Evolutionary conservation across 2,329 filamentous ascomycete species (phyloP).

Genomic region (Knufia petricola): DNA sequence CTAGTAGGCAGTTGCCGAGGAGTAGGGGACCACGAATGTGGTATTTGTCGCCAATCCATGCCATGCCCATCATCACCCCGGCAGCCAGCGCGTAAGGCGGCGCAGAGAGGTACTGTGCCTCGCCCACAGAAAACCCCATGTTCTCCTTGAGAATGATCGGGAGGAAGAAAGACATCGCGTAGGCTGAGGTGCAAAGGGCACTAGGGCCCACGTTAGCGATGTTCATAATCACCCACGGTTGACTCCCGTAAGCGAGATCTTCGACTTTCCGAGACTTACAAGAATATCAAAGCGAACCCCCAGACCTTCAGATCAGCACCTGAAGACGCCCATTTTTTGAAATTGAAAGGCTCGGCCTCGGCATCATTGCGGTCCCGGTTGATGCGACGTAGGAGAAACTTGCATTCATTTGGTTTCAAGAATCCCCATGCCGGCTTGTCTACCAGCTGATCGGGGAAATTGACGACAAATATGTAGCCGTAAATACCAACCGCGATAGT

Average conservation of each 20-base stretch:
- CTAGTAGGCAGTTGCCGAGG: slow-evolving; percentile 54
- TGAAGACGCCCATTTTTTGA: slow-evolving; percentile 40
- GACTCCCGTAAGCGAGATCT: too few relatives aligned
- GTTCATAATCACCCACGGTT: too few relatives aligned
- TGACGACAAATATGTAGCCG: slow-evolving; percentile 29
- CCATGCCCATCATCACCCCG: slow-evolving; percentile 50
- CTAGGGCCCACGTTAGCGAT: too few relatives aligned
- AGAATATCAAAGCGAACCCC: slow-evolving; percentile 45
- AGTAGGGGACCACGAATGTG: slow-evolving; percentile 57
- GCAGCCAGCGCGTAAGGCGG: slow-evolving; percentile 56
- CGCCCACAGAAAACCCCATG: slow-evolving; percentile 56
- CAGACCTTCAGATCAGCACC: slow-evolving; percentile 45
- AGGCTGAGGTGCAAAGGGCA: slow-evolving; percentile 63
- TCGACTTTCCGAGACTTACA: too few relatives aligned
- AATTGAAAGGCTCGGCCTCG: slow-evolving; percentile 37
- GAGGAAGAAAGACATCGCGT: slow-evolving; percentile 69
- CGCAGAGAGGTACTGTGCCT: slow-evolving; percentile 61
- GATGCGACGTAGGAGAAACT: slow-evolving; percentile 35
- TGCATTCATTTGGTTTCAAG: slow-evolving; percentile 22
- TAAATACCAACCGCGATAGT: slow-evolving; percentile 19
- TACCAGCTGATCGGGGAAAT: slow-evolving; percentile 28
- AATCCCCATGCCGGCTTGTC: slow-evolving; percentile 18
- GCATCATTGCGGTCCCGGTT: slow-evolving; percentile 47
- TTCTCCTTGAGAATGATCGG: slow-evolving; percentile 58
- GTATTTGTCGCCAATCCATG: slow-evolving; percentile 59